Conservation (phyloP, 495 filamentous ascomycete species). For the Penicillium turbatum region DNA sequence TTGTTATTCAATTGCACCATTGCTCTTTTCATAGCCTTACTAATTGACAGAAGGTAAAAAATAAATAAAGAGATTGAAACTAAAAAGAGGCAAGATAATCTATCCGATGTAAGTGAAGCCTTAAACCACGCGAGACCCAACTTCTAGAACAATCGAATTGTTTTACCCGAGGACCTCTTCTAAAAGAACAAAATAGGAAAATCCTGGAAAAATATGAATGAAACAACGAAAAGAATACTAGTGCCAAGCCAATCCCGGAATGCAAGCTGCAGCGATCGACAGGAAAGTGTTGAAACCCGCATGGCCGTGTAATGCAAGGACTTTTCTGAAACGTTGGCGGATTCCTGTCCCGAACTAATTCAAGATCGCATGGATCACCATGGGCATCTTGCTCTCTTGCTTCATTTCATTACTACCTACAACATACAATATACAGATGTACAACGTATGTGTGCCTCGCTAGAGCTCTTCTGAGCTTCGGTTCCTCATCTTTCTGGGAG, state of each 20-base stretch:
- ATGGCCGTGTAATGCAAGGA: constrained; percentile 18
- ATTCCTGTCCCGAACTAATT: constrained; percentile 12
- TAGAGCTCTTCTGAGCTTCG: neutral
- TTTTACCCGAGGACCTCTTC: constrained; percentile 6
- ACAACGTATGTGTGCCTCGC: neutral
- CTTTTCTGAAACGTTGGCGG: constrained; percentile 25
- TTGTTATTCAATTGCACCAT: constrained; percentile 18
- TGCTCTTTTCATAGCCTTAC: neutral
- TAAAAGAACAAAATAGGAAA: too few relatives aligned
- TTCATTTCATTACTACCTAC: too few relatives aligned
- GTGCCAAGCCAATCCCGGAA: constrained; percentile 13
- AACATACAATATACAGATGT: too few relatives aligned
- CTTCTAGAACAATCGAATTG: constrained; percentile 16
- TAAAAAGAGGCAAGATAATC: too few relatives aligned
- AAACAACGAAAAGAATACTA: too few relatives aligned
- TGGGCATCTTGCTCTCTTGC: neutral
- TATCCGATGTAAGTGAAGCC: too few relatives aligned
- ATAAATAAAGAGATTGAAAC: too few relatives aligned
- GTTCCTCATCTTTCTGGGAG: too few relatives aligned
- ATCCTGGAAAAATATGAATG: too few relatives aligned
- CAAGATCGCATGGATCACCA: neutral
- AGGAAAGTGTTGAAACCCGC: constrained; percentile 18
- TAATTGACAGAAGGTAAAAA: too few relatives aligned
- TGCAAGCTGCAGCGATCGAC: constrained; percentile 22
- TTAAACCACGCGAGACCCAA: constrained; percentile 5